Evolutionary conservation across 1,139 yeast species (phyloP).

Genomic region (Suhomyces taliae): DNA sequence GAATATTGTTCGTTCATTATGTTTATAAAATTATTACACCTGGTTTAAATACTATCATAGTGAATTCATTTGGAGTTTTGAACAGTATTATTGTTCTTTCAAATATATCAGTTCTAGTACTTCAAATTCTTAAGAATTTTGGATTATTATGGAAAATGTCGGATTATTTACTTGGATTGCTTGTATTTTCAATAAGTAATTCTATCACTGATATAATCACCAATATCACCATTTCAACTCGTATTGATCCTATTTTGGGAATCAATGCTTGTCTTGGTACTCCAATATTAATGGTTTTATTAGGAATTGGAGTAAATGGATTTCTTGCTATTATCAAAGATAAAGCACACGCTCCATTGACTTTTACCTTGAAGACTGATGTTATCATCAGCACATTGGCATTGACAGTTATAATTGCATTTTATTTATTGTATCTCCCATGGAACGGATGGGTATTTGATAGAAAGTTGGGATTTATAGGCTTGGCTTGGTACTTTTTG

Average conservation of each 20-base stretch:
- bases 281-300: conserved; percentile 36
- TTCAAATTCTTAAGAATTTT: conserved; percentile 36
- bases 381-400: conserved; percentile 29
- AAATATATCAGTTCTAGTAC: conserved; percentile 27
- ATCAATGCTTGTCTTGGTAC: conserved; percentile 46
- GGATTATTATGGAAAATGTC: conserved; percentile 39
- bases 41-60: conserved; percentile 6
- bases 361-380: conserved; percentile 25
- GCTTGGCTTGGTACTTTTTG: conserved; percentile 11
- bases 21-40: conserved; percentile 1
- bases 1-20: conserved; percentile 5
- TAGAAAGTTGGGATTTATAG: conserved; percentile 27
- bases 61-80: conserved; percentile 25
- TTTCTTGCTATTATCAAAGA: conserved; percentile 16
- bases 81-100: conserved; percentile 32
- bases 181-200: conserved; percentile 42
- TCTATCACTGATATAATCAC: conserved; percentile 45
- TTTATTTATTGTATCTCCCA: conserved; percentile 31
- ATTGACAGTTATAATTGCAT: conserved; percentile 25
- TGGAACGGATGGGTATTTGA: conserved; percentile 38
- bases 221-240: conserved; percentile 37
- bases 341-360: conserved; percentile 18
- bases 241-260: conserved; percentile 38
- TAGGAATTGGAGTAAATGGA: conserved; percentile 45
- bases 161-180: conserved; percentile 42